A percentile compares a stretch with the other conserved stretches of the same genome.
These are phyloP conservation scores for Selaginella tamariscina DNA, from an alignment of 75 land plant species.

Conservation along the genomic window DNA sequence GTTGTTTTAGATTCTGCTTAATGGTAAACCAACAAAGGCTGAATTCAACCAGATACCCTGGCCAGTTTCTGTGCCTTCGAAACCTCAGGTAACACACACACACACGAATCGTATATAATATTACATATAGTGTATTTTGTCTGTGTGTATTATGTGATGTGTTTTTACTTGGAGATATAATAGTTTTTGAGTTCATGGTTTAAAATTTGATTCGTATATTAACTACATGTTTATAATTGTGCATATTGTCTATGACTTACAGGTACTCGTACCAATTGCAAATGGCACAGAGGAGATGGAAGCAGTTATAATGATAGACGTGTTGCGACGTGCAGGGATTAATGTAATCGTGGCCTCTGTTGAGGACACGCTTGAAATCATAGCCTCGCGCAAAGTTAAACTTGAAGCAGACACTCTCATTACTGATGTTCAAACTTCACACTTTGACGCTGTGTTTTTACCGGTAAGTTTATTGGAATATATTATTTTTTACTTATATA, in stretches of 20 bases:
- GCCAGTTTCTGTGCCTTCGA: background rate
- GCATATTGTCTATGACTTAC: no score
- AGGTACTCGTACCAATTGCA: constrained; percentile 85
- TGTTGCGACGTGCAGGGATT: constrained; percentile 66
- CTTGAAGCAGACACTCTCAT: constrained; percentile 65
- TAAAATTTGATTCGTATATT: no score
- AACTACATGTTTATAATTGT: no score
- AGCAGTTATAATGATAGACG: constrained; percentile 62
- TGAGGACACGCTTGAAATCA: constrained; percentile 41
- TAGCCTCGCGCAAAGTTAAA: constrained; percentile 49
- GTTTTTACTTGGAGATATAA: no score
- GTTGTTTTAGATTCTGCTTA: background rate
- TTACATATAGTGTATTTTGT: no score
- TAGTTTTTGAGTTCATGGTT: no score
- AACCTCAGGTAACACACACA: background rate
- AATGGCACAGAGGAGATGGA: constrained; percentile 92
- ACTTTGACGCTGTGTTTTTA: constrained; percentile 70
- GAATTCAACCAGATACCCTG: background rate
- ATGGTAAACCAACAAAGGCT: background rate
- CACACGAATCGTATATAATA: no score
- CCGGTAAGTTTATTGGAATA: constrained; percentile 52
- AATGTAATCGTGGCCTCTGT: constrained; percentile 78
- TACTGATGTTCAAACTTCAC: constrained; percentile 40
- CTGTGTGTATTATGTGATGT: no score
- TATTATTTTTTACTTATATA: no score